Conservation (phyloP, 495 filamentous ascomycete species). For the Lepraria neglecta region DNA sequence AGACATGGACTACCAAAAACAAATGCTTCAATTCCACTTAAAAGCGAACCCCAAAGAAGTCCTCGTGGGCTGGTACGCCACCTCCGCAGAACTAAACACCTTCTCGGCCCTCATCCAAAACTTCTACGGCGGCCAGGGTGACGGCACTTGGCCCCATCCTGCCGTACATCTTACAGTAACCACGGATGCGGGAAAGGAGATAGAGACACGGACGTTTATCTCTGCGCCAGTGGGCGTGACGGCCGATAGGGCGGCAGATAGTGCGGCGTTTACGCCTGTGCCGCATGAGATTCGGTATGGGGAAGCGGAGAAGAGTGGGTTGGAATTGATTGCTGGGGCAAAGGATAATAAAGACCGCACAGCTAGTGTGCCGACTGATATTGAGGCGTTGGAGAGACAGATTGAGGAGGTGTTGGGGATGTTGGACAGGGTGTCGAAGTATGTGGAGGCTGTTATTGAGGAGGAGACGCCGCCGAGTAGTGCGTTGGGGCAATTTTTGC, state of each 20-base stretch:
- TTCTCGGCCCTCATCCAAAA: slow-evolving; percentile 98
- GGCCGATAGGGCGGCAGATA: slow-evolving; percentile 87
- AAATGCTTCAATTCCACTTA: slow-evolving; percentile 89
- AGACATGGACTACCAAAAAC: slow-evolving; percentile 99
- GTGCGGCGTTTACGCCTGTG: slow-evolving; percentile 91
- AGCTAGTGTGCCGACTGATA: slow-evolving; percentile 68
- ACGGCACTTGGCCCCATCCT: slow-evolving; percentile 92
- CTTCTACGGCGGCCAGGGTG: slow-evolving; percentile 95
- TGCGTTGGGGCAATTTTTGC: slow-evolving; percentile 86
- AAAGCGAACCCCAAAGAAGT: slow-evolving; percentile 91
- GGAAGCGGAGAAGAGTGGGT: slow-evolving; percentile 84
- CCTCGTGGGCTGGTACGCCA: slow-evolving; percentile 97
- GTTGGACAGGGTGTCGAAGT: slow-evolving; percentile 82
- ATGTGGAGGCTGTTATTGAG: slow-evolving; percentile 77
- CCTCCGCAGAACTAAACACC: slow-evolving; percentile 88
- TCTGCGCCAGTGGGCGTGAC: slow-evolving; percentile 91
- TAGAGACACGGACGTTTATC: slow-evolving; percentile 86
- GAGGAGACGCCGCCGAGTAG: slow-evolving; percentile 64
- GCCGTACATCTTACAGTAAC: slow-evolving; percentile 93
- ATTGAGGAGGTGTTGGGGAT: slow-evolving; percentile 79
- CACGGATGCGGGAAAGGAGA: slow-evolving; percentile 74
- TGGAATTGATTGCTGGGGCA: slow-evolving; percentile 77
- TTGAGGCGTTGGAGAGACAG: slow-evolving; percentile 76
- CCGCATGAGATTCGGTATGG: slow-evolving; percentile 87
- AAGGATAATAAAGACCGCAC: slow-evolving; percentile 70